These are phyloP conservation scores for Penicillium pancosmium DNA, from an alignment of 495 filamentous ascomycete genomes.

Conservation along the genomic window DNA sequence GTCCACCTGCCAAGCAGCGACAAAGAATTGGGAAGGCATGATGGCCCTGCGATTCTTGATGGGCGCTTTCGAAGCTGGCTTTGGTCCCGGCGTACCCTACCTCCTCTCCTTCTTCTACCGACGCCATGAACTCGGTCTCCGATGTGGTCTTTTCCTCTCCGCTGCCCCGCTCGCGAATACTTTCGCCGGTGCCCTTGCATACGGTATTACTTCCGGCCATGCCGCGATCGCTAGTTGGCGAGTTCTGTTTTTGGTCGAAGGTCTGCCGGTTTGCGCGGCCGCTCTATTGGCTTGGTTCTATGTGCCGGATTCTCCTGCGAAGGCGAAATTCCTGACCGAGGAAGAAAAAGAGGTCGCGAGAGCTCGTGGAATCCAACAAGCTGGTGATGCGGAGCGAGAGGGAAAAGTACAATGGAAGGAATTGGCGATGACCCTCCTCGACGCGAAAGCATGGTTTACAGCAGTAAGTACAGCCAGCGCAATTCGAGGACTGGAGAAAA, in stretches of 20 bases:
- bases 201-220: conserved; percentile 75
- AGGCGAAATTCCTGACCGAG: conserved; percentile 68
- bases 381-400: conserved; percentile 57
- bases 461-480: conserved; percentile 37
- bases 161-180: conserved; percentile 81
- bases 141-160: conserved; percentile 75
- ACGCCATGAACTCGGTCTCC: conserved; percentile 73
- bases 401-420: conserved; percentile 62
- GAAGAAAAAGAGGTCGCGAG: conserved; percentile 72
- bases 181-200: conserved; percentile 82
- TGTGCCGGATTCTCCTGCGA: conserved; percentile 71
- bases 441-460: conserved; percentile 63
- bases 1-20: conserved; percentile 62
- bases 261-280: conserved; percentile 69
- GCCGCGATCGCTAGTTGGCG: conserved; percentile 73
- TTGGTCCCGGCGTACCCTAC: conserved; percentile 70
- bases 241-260: conserved; percentile 82
- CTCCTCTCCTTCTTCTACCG: conserved; percentile 84
- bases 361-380: conserved; percentile 62
- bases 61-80: conserved; percentile 67
- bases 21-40: conserved; percentile 62
- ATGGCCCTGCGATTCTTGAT: conserved; percentile 71
- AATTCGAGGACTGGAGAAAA: too few species aligned
- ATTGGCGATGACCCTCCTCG: conserved; percentile 55
- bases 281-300: conserved; percentile 66